These are phyloP conservation scores for Mycosphaerella sp. DNA, from an alignment of 2,329 filamentous ascomycete species.

Conservation along the genomic window DNA sequence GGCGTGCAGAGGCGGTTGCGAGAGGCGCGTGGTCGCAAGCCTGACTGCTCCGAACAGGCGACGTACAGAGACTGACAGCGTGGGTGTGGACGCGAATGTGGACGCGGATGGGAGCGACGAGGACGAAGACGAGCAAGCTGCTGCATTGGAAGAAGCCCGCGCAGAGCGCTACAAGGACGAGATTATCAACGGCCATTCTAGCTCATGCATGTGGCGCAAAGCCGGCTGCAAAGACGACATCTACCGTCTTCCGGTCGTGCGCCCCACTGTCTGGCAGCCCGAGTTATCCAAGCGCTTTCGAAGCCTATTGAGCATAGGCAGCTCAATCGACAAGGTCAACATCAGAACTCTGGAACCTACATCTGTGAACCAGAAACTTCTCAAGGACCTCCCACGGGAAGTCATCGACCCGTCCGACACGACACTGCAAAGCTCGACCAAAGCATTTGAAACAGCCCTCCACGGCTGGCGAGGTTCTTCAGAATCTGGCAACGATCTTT, in stretches of 20 bases:
- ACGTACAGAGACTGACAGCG: background rate
- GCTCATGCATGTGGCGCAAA: slow-evolving; percentile 79
- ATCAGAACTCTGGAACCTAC: slow-evolving; percentile 15
- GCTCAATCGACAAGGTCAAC: slow-evolving; percentile 27
- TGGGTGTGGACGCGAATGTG: slow-evolving; percentile 40
- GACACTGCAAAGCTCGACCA: slow-evolving; percentile 9
- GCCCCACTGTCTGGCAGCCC: slow-evolving; percentile 33
- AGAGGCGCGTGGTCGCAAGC: slow-evolving; percentile 76
- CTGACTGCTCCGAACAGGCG: slow-evolving; percentile 45
- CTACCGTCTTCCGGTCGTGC: slow-evolving; percentile 50
- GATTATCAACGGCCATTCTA: slow-evolving; percentile 68
- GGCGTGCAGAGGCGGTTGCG: slow-evolving; percentile 72
- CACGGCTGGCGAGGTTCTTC: slow-evolving; percentile 50
- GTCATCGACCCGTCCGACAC: slow-evolving; percentile 19
- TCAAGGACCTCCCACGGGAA: slow-evolving; percentile 27
- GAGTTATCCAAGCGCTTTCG: slow-evolving; percentile 28
- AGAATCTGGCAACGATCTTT: slow-evolving; percentile 62
- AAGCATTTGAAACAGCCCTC: slow-evolving; percentile 35
- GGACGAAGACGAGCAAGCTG: slow-evolving; percentile 33
- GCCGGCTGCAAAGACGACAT: slow-evolving; percentile 77
- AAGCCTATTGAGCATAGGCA: slow-evolving; percentile 25
- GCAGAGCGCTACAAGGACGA: slow-evolving; percentile 69
- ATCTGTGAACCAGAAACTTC: slow-evolving; percentile 19
- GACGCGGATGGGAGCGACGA: slow-evolving; percentile 51
- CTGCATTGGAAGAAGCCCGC: slow-evolving; percentile 54